These are phyloP conservation scores for Zygotorulaspora florentina DNA, from an alignment of 805 yeast genomes.

Conservation along the genomic window DNA sequence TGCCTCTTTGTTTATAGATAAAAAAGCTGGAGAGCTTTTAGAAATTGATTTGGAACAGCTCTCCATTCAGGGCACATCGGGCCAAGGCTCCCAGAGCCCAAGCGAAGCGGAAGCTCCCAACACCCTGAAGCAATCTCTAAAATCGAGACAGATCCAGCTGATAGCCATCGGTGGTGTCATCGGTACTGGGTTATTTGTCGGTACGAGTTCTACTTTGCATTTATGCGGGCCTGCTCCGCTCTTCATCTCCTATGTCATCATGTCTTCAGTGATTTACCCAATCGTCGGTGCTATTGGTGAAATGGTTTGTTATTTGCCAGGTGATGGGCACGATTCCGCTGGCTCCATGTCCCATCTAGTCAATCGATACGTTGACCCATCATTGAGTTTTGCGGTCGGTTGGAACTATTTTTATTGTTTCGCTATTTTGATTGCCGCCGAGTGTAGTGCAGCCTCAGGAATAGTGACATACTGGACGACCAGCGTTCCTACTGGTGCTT, in stretches of 20 bases:
- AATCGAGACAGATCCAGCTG: conserved; percentile 69
- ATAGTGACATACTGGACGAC: conserved; percentile 60
- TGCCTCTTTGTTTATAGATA: conserved; percentile 5
- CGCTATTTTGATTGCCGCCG: conserved; percentile 51
- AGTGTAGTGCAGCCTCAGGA: conserved; percentile 61
- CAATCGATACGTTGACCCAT: conserved; percentile 54
- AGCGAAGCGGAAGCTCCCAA: neutral
- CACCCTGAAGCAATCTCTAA: conserved; percentile 28
- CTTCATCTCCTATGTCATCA: conserved; percentile 56
- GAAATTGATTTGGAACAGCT: conserved; percentile 13
- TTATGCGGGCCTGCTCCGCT: conserved; percentile 72
- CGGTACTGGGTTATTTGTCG: conserved; percentile 80
- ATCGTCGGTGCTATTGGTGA: conserved; percentile 65
- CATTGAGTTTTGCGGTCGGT: conserved; percentile 59
- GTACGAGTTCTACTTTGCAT: conserved; percentile 58
- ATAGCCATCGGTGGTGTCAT: conserved; percentile 81
- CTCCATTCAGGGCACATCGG: conserved; percentile 7
- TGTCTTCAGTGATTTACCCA: conserved; percentile 61
- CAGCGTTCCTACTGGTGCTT: conserved; percentile 51
- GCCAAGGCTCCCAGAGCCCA: neutral
- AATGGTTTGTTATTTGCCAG: conserved; percentile 58
- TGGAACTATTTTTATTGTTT: conserved; percentile 53
- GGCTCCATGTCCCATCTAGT: conserved; percentile 59
- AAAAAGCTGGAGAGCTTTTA: conserved; percentile 11
- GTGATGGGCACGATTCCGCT: conserved; percentile 43